Evolutionary conservation across 2,329 filamentous ascomycete genomes (phyloP).

Genomic region (Pyrenochaeta sp.): DNA sequence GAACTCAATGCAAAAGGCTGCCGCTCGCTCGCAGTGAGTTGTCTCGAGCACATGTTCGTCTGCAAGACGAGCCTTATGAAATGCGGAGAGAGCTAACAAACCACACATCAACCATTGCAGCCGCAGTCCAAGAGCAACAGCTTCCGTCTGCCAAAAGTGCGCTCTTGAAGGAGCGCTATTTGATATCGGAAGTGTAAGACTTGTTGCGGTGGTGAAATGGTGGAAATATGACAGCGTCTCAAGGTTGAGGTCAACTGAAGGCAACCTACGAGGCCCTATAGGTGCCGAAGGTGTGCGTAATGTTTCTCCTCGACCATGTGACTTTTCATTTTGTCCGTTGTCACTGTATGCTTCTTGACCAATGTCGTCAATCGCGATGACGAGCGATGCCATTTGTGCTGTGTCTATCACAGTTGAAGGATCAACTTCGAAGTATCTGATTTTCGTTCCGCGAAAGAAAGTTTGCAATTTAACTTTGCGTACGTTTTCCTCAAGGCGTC

Average conservation of each 20-base stretch:
- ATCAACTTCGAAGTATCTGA: constrained; percentile 51
- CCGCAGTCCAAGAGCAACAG: constrained; percentile 26
- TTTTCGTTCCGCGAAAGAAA: constrained; percentile 51
- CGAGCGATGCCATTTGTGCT: not conserved
- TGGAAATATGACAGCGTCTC: constrained; percentile 37
- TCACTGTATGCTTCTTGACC: not conserved
- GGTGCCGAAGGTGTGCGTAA: not conserved
- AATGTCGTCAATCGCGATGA: not conserved
- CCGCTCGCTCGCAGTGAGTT: not conserved
- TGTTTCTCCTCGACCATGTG: not conserved
- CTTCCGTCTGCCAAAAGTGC: constrained; percentile 31
- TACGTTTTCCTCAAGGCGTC: constrained; percentile 8
- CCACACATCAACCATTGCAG: constrained; percentile 39
- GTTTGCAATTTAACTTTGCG: constrained; percentile 44
- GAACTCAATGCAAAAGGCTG: not conserved
- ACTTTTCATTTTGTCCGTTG: too few relatives aligned
- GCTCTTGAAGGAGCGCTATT: not conserved
- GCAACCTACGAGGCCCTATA: not conserved
- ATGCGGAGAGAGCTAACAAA: constrained; percentile 33
- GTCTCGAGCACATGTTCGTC: not conserved
- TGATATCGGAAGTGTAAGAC: constrained; percentile 18
- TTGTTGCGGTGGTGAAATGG: constrained; percentile 32
- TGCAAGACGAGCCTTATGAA: constrained; percentile 21
- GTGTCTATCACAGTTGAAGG: not conserved
- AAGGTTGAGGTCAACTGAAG: constrained; percentile 19